Base-by-base conservation (phyloP, 1,284 basidiomycete genomes). In the Ceratobasidium sp. region DNA sequence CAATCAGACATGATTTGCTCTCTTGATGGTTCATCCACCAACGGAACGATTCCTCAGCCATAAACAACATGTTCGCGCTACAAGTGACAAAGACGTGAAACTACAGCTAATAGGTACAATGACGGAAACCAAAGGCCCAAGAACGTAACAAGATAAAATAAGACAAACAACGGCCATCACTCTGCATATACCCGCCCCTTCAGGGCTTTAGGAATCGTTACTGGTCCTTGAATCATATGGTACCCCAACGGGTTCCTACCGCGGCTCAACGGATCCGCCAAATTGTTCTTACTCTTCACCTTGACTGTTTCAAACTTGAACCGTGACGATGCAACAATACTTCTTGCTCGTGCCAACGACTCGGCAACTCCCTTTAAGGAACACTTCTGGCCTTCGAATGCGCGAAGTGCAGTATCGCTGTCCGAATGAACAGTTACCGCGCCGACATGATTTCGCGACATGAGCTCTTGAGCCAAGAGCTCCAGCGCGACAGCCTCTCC, bases 251-350 rank as follows among this genome's bases (percentile, higher is more conserved):
- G 18, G 14, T 54, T 51, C 23, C 18, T 36, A 8, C 63, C 63
- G 5, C 49, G n/a, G 14, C 48, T 66, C 21, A 66, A 42, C 18
- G 63, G 63, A 21, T 66, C 63, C 30, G 49, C 63, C 30, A 23
- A 18, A 38, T 53, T 66, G 12, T 38, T 30, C 14, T 66, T 42
- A 42, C 48, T 66, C 33, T 28, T 16, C 9, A 66, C 49, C n/a
- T 54, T 38, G 12, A 66, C 49, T 11, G n/a, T 38, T 30, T 54
- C 38, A 21, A 66, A n/a, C 21, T 21, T 36, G 28, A 66, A 38
- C 16, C 16, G 8, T 25, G 46, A 40, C 8, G 21, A 36, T 1
- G 36, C 38, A 25, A 66, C 23, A 1, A 54, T 58, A 11, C 14
- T 36, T n/a, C 54, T 28, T 3, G 54, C 33, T 11, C 54, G 54